These are phyloP conservation scores for Hordeum pubiflorum DNA, from an alignment of 202 grass and related monocot genomes.

Conservation along the genomic window DNA sequence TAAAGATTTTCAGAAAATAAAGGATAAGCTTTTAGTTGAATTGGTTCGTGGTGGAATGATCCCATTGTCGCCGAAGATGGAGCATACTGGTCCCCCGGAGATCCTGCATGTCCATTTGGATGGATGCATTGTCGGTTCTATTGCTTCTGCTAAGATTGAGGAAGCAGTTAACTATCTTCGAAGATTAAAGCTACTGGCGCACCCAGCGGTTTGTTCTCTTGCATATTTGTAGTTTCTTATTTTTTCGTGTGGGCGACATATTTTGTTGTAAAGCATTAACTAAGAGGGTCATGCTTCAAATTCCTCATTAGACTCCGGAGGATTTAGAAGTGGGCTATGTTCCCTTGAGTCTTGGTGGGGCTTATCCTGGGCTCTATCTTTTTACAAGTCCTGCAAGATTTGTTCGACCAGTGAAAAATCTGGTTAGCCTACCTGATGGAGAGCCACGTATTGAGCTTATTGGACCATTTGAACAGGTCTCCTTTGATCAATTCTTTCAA, in stretches of 20 bases:
- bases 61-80: constrained; percentile 62
- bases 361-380: constrained; percentile 89
- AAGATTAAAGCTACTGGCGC: constrained; percentile 57
- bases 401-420: constrained; percentile 63
- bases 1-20: constrained; percentile 67
- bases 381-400: constrained; percentile 80
- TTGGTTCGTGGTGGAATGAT: constrained; percentile 76
- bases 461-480: constrained; percentile 91
- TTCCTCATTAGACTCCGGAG: constrained; percentile 60
- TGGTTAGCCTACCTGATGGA: constrained; percentile 33
- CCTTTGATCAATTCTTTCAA: constrained; percentile 11
- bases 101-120: constrained; percentile 77
- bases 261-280: constrained; percentile 15
- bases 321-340: constrained; percentile 94
- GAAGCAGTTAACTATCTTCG: constrained; percentile 66
- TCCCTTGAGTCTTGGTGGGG: constrained; percentile 73
- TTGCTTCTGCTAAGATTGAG: constrained; percentile 51
- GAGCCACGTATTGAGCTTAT: constrained; percentile 73
- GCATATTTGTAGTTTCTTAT: constrained; percentile 14
- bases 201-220: constrained; percentile 53
- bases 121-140: constrained; percentile 84
- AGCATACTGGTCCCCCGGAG: constrained; percentile 74
- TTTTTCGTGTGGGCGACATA: neutral
- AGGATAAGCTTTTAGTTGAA: constrained; percentile 49
- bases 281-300: neutral